Conservation (phyloP, 148 eudicot species). For the Talinum fruticosum region DNA sequence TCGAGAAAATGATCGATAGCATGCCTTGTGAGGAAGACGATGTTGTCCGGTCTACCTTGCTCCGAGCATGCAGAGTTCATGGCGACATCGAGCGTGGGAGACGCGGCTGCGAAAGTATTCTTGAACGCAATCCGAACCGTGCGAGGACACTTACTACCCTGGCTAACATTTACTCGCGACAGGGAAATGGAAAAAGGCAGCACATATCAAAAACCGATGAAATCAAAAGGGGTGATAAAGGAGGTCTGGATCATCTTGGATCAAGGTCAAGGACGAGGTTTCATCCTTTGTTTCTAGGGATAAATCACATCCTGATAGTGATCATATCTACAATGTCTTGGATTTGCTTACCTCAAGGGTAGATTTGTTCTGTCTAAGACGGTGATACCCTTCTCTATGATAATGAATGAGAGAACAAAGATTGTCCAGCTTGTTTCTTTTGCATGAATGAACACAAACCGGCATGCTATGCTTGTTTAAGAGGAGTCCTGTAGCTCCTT, state of each 20-base stretch:
- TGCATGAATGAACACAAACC: not conserved
- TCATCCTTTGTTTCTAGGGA: constrained; percentile 78
- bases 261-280: constrained; percentile 60
- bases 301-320: constrained; percentile 51
- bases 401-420: constrained; percentile 9
- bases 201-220: constrained; percentile 67
- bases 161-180: constrained; percentile 63
- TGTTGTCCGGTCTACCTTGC: constrained; percentile 82
- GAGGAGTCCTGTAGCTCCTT: not conserved
- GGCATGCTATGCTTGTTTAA: not conserved
- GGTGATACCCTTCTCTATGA: constrained; percentile 28
- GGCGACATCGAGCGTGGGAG: constrained; percentile 73
- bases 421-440: not conserved
- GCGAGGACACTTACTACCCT: constrained; percentile 66
- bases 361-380: constrained; percentile 37
- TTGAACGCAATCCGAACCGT: constrained; percentile 59
- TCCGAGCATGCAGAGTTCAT: constrained; percentile 64
- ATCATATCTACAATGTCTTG: constrained; percentile 45
- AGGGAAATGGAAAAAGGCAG: constrained; percentile 85
- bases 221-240: constrained; percentile 67
- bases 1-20: constrained; percentile 64
- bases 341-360: constrained; percentile 47
- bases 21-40: constrained; percentile 70
- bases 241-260: constrained; percentile 97
- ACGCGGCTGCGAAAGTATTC: constrained; percentile 61